Base-by-base conservation (phyloP, 2,329 filamentous ascomycete species). In the Trichoderma pleuroti region DNA sequence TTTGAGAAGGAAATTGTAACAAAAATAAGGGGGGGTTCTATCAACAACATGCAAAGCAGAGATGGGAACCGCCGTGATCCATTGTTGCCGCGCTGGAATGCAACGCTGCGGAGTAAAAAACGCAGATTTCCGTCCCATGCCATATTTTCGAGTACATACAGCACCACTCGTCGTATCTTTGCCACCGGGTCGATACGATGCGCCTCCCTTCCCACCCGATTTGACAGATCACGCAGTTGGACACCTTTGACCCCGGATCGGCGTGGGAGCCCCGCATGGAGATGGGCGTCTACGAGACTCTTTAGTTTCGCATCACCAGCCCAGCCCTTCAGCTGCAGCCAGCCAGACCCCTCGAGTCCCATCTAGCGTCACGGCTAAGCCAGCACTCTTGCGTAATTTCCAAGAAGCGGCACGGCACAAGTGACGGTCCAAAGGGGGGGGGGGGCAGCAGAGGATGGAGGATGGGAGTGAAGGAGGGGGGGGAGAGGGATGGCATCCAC, bases 221-320 rank as follows among this genome's bases (percentile, higher is more conserved):
- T 67, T 59, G 64, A 67, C 52, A 67, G 64, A 67, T 67, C 52
- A 57, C 56, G 54, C 49, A 67, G 8, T 24, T 42, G 16, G 39
- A 42, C 32, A 28, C 21, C 21, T 21, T 39, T 26, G 49, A 66
- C 65, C 65, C 65, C 65, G 65, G 65, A 68, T 68, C 65, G 65
- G 65, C 65, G 30, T 49, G 39, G 60, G 60, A 49, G n/a, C 42
- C 65, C 54, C 54, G 65, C 64, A 67, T 59, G 62, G 9, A 16
- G 62, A 65, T 54, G 62, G 30, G 54, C 24, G 26, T 32, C 26
- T n/a, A 30, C 54, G 10, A 30, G 54, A 32, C 26, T n/a, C 9
- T 4, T 32, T 57, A 61, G 24, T 61, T 42, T 36, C 21, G 59
- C 57, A 60, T 60, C 32, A 60, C 57, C 57, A 24, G 21, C n/a